Percentiles rank a stretch among this genome's conserved stretches.
Conservation (phyloP, 1,284 basidiomycete species). For the Ustanciosporium gigantosporum region DNA sequence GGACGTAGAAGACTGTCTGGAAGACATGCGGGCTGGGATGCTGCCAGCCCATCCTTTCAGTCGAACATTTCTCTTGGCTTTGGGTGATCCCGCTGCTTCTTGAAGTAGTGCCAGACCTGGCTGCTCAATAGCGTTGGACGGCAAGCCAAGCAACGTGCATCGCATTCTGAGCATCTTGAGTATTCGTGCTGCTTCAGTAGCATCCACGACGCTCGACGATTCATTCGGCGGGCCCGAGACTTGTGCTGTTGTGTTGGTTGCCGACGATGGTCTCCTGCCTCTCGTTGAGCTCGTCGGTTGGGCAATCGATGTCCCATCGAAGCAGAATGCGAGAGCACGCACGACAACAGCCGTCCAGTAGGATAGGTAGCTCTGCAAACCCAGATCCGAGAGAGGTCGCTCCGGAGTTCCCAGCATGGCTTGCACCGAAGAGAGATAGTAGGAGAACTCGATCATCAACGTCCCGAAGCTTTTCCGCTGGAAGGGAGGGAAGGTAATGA, state of each 20-base stretch:
- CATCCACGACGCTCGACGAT: neutral
- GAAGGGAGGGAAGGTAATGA: conserved; percentile 90
- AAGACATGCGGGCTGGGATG: conserved; percentile 3
- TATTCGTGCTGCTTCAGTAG: conserved; percentile 1
- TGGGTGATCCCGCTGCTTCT: conserved; percentile 4
- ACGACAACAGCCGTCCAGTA: conserved; percentile 87
- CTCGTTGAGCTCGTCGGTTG: neutral
- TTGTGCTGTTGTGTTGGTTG: neutral
- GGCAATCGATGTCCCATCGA: conserved; percentile 25
- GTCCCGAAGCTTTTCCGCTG: conserved; percentile 89
- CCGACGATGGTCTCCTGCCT: conserved; percentile 7
- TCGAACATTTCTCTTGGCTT: conserved; percentile 6
- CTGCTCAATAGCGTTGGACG: conserved; percentile 19
- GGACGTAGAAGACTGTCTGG: too few relatives aligned
- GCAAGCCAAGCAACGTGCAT: conserved; percentile 17
- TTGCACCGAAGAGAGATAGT: conserved; percentile 80
- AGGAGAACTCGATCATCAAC: conserved; percentile 97
- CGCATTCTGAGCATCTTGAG: conserved; percentile 20
- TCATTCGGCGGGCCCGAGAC: neutral
- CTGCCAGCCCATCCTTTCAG: conserved; percentile 31
- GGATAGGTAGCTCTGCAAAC: conserved; percentile 84
- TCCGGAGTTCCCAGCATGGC: conserved; percentile 87
- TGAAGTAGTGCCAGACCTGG: conserved; percentile 16
- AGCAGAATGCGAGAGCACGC: conserved; percentile 73
- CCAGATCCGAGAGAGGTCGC: conserved; percentile 89